These are phyloP conservation scores for Suhomyces guaymorum DNA, from an alignment of 1,139 yeast species.

Conservation along the genomic window DNA sequence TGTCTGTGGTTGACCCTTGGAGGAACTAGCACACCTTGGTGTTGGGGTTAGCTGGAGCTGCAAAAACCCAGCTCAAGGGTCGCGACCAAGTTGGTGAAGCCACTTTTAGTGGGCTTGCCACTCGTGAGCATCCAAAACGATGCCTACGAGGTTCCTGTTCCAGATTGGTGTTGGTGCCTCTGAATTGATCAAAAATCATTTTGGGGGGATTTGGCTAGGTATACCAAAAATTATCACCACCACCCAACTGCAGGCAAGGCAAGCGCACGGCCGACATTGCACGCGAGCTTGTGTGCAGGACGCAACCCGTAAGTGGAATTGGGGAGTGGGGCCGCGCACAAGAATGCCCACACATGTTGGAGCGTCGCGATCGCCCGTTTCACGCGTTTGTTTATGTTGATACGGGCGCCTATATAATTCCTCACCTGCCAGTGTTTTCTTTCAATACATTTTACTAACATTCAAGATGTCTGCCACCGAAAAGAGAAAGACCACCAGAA, in stretches of 20 bases:
- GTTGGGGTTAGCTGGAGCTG: not conserved
- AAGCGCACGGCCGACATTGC: constrained; percentile 7
- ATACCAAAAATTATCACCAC: constrained; percentile 16
- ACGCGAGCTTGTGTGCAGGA: constrained; percentile 10
- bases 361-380: constrained; percentile 1
- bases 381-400: constrained; percentile 13
- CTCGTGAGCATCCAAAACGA: not conserved
- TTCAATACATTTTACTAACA: constrained; percentile 17
- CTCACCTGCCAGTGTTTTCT: constrained; percentile 2
- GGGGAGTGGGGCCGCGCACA: constrained; percentile 4
- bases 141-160: too few relatives aligned
- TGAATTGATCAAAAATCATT: constrained; percentile 4
- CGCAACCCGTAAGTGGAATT: constrained; percentile 4
- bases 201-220: constrained; percentile 19
- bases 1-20: not conserved
- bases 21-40: not conserved
- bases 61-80: constrained; percentile 1
- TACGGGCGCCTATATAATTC: constrained; percentile 5
- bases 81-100: not conserved
- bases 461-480: constrained; percentile 30
- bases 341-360: constrained; percentile 3
- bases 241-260: constrained; percentile 8
- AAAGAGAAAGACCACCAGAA: constrained; percentile 51
- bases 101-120: not conserved
- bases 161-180: not conserved